Conservation (phyloP, 1,284 basidiomycete species). For the Puccinia coronata region DNA sequence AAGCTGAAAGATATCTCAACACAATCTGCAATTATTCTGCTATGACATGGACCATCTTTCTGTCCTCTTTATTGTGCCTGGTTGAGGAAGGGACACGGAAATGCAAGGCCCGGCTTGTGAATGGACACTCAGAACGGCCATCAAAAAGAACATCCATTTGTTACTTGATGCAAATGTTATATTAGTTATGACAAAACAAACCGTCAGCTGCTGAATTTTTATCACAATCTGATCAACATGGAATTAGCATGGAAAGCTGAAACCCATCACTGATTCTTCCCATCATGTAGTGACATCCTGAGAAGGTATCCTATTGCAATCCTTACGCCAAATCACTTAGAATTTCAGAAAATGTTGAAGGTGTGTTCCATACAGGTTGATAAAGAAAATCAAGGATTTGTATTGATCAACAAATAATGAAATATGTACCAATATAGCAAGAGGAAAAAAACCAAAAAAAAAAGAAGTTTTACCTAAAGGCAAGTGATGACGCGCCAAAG, state of each 20-base stretch:
- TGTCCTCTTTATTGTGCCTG: constrained; percentile 88
- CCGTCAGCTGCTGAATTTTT: constrained; percentile 28
- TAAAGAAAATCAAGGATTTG: no score
- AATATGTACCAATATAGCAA: no score
- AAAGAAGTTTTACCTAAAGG: no score
- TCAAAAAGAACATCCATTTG: neutral
- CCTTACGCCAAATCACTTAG: constrained; percentile 90
- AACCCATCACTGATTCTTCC: neutral
- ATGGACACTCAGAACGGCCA: neutral
- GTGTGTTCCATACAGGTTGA: constrained; percentile 66
- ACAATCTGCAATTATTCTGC: no score
- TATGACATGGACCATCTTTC: constrained; percentile 82
- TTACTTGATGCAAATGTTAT: constrained; percentile 48
- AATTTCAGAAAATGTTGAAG: constrained; percentile 83
- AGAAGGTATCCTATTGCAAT: constrained; percentile 62
- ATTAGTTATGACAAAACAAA: constrained; percentile 28
- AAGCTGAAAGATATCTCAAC: no score
- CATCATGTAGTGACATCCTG: neutral
- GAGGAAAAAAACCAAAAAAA: no score
- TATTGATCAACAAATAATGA: no score
- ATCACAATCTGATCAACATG: constrained; percentile 2
- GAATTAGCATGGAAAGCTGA: neutral
- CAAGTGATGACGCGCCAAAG: no score
- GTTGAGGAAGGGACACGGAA: constrained; percentile 58
- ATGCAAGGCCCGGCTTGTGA: constrained; percentile 24